Conservation (phyloP, 371 early-diverging fungal genomes). For the Mortierella sp. region DNA sequence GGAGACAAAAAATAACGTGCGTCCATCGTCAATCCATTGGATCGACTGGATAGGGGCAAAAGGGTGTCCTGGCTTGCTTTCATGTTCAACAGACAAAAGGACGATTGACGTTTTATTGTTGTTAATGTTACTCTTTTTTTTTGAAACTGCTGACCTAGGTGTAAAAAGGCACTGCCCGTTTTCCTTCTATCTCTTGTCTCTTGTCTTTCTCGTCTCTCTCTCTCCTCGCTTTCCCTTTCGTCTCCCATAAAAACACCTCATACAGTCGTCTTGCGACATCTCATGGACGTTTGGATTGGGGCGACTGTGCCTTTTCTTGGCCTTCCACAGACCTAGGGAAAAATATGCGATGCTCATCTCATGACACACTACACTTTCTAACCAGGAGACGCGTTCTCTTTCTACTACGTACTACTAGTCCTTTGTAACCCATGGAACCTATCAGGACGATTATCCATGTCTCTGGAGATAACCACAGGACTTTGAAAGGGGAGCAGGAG, state of each 20-base stretch:
- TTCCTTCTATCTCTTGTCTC: neutral
- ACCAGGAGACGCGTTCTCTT: neutral
- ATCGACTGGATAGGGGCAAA: neutral
- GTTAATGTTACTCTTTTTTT: neutral
- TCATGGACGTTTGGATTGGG: neutral
- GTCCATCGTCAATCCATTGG: neutral
- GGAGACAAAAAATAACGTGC: neutral
- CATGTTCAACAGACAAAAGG: neutral
- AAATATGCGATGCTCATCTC: neutral
- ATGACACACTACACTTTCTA: neutral
- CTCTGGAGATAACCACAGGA: too few relatives aligned
- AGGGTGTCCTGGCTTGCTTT: neutral
- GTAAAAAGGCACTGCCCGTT: slow-evolving; percentile 1
- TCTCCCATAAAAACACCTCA: neutral
- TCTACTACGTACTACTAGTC: too few relatives aligned
- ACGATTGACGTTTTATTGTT: neutral
- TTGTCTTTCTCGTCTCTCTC: neutral
- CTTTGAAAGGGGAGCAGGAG: too few relatives aligned
- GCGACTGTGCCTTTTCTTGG: neutral
- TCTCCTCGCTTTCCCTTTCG: neutral
- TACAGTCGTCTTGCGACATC: neutral
- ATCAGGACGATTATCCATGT: too few relatives aligned
- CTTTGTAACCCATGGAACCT: too few relatives aligned
- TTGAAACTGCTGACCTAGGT: neutral
- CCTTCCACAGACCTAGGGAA: neutral